Base-by-base conservation (phyloP, 2,329 filamentous ascomycete species). In the Bipolaris victoriae region DNA sequence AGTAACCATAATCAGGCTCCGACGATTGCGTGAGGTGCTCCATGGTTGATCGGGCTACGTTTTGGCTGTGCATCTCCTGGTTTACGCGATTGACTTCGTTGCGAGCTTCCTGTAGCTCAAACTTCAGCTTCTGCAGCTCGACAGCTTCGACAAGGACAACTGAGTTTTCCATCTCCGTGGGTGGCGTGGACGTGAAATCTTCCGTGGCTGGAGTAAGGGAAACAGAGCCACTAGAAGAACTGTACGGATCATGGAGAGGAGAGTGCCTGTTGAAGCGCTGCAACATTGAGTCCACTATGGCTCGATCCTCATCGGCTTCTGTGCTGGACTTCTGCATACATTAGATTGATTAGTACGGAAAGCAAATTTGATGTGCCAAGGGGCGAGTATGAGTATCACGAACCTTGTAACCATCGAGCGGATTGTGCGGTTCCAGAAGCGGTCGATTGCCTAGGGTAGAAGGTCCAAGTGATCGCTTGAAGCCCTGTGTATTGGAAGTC, bases 1-100 rank as follows among this genome's bases (percentile, higher is more conserved):
- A 54, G 50, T 71, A 79, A 39, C 73, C 76, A 62, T 82, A 83
- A 53, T 84, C 82, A 37, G 76, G 73, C 61, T 85, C 83, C 5
- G 79, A 79, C 5, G 79, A 76, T 58, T 80, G 77, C n/a, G 82
- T 81, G 51, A 84, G 79, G 64, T 85, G 83, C 46, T 86, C 84
- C 52, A 84, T 77, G 10, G 86, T 88, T 51, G 84, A 80, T 66
- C 85, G 86, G 33, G 80, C 80, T 54, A 86, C 83, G 29, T 86
- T 86, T 22, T 82, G 86, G 62, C 90, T 86, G 37, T 86, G 82
- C 58, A 91, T 82, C 77, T 92, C 88, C 52, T 90, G 84, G 56
- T 90, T 88, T 71, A 92, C 86, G 55, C 85, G 87, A 44, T 83
- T 84, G 68, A 93, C 90, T 68, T 88, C 85, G 71, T 82, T 87